phyloP scores from a whole-genome alignment of 2,329 filamentous ascomycete genomes.

The Hypoxylon sp. region DNA sequence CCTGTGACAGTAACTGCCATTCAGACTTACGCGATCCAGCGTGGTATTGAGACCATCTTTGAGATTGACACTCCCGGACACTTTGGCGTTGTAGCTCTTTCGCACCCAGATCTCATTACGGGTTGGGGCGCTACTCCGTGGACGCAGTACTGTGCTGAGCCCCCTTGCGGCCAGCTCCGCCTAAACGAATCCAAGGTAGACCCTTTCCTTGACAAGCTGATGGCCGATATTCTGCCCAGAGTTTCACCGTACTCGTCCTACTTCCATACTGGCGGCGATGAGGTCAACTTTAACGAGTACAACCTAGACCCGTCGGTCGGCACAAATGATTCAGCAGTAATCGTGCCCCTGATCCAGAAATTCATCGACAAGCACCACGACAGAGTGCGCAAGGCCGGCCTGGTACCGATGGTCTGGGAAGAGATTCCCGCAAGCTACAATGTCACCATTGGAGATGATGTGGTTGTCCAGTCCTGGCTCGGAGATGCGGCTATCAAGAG shows the following conservation, averaged over 20 bases:
- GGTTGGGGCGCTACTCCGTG: slow-evolving; percentile 73
- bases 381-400: slow-evolving; percentile 72
- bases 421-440: slow-evolving; percentile 87
- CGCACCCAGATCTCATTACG: slow-evolving; percentile 79
- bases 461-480: slow-evolving; percentile 85
- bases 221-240: slow-evolving; percentile 82
- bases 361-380: slow-evolving; percentile 80
- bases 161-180: slow-evolving; percentile 79
- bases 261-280: slow-evolving; percentile 91
- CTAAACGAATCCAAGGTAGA: slow-evolving; percentile 80
- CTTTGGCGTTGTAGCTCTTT: slow-evolving; percentile 75
- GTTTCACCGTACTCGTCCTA: slow-evolving; percentile 77
- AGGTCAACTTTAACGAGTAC: slow-evolving; percentile 84
- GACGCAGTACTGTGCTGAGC: slow-evolving; percentile 72
- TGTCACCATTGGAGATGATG: slow-evolving; percentile 77
- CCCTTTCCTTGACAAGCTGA: slow-evolving; percentile 78
- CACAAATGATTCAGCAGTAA: slow-evolving; percentile 74
- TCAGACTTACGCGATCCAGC: slow-evolving; percentile 77
- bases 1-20: slow-evolving; percentile 74
- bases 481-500: slow-evolving; percentile 72
- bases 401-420: slow-evolving; percentile 88
- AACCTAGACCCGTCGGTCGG: slow-evolving; percentile 79
- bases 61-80: slow-evolving; percentile 89
- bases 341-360: slow-evolving; percentile 82
- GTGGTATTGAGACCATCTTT: slow-evolving; percentile 79